phyloP scores from a whole-genome alignment of 345 rosid species.

The Noccaea caerulescens region DNA sequence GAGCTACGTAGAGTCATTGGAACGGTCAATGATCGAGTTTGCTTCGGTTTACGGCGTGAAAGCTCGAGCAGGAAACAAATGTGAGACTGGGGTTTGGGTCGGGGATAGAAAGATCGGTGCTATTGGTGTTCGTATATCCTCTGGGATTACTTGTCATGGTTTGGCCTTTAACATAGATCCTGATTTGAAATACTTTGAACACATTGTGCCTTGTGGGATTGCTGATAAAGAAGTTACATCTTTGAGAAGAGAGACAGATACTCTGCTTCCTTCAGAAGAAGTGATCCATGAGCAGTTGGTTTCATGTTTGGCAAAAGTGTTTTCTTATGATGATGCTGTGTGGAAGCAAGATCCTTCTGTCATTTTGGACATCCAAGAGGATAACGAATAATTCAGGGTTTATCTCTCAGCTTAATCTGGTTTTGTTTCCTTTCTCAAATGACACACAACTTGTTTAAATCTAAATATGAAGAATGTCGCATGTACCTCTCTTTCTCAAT shows the following conservation, averaged over 20 bases:
- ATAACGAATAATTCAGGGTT: neutral
- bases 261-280: constrained; percentile 66
- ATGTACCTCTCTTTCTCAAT: too few relatives aligned
- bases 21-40: constrained; percentile 72
- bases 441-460: too few relatives aligned
- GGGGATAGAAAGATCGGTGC: constrained; percentile 91
- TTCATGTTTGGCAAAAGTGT: constrained; percentile 67
- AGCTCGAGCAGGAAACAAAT: constrained; percentile 64
- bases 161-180: constrained; percentile 84
- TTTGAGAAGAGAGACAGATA: constrained; percentile 69
- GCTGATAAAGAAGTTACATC: constrained; percentile 83
- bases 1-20: constrained; percentile 78
- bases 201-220: constrained; percentile 93
- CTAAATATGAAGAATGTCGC: too few relatives aligned
- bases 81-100: constrained; percentile 95
- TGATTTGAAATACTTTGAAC: constrained; percentile 80
- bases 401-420: neutral
- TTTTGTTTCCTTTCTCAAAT: too few relatives aligned
- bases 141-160: constrained; percentile 86
- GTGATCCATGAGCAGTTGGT: constrained; percentile 75
- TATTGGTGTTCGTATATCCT: constrained; percentile 77
- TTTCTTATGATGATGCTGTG: constrained; percentile 56
- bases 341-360: constrained; percentile 53
- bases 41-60: constrained; percentile 70
- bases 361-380: constrained; percentile 36